phyloP scores from a whole-genome alignment of 2,329 filamentous ascomycete genomes.

The Corinectria fuckeliana region DNA sequence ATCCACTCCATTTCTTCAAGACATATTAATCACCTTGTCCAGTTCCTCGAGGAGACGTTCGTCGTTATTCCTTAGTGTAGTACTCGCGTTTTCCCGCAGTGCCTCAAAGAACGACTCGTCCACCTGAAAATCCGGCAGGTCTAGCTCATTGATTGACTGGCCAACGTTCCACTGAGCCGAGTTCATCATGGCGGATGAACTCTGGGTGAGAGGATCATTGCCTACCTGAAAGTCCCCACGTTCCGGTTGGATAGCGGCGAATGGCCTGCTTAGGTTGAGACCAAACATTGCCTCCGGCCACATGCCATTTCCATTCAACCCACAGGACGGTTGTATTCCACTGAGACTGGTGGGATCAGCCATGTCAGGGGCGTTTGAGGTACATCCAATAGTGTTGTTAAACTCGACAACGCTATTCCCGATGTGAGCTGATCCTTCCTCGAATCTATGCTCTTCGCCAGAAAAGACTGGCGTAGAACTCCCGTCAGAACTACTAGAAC shows the following conservation, averaged over 20 bases:
- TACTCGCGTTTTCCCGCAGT: background rate
- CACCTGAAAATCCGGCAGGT: background rate
- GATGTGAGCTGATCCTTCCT: background rate
- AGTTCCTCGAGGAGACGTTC: constrained; percentile 2
- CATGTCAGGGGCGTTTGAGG: background rate
- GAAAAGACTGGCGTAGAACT: background rate
- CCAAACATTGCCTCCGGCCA: background rate
- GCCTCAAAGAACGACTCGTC: background rate
- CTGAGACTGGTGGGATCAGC: background rate
- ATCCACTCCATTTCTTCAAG: background rate
- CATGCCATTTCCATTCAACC: background rate
- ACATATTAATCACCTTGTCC: constrained; percentile 2
- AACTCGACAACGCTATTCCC: background rate
- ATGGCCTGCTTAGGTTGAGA: background rate
- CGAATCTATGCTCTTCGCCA: background rate
- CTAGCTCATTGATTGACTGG: background rate
- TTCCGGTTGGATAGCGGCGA: background rate
- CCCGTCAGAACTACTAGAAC: background rate
- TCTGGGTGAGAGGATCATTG: background rate
- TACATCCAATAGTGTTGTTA: background rate
- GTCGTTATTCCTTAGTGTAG: background rate
- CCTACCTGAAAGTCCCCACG: background rate
- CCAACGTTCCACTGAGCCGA: background rate
- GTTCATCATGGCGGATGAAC: background rate
- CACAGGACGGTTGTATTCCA: background rate